Evolutionary conservation across 2,329 filamentous ascomycete genomes (phyloP).

Genomic region (Aciculosporium take): DNA sequence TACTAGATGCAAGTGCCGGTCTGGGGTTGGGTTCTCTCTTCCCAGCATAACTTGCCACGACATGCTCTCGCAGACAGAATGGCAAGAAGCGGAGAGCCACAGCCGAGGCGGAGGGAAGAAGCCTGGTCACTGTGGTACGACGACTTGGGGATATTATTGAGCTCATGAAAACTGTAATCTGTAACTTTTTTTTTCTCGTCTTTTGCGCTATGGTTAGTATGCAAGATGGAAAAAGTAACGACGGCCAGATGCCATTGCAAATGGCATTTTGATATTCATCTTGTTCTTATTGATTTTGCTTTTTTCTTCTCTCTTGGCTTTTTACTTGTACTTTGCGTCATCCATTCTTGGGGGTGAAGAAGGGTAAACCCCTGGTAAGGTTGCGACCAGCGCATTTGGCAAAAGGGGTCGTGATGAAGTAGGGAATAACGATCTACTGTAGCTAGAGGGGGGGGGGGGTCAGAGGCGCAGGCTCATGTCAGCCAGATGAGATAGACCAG

Average conservation of each 20-base stretch:
- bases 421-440: background rate
- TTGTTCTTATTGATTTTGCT: background rate
- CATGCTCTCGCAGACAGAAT: background rate
- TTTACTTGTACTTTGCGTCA: background rate
- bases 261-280: background rate
- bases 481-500: conserved; percentile 4
- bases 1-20: conserved; percentile 30
- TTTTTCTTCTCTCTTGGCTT: too few species aligned
- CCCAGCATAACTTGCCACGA: background rate
- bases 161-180: conserved; percentile 9
- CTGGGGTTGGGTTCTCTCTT: conserved; percentile 12
- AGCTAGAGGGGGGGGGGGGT: conserved; percentile 6
- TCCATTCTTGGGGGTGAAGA: background rate
- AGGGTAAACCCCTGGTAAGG: background rate
- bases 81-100: background rate
- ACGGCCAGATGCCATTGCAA: background rate
- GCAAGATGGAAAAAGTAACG: conserved; percentile 2
- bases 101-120: background rate
- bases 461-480: conserved; percentile 1
- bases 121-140: background rate
- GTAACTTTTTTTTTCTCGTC: background rate
- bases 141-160: conserved; percentile 13
- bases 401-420: background rate
- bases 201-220: conserved; percentile 1
- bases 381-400: background rate